These are phyloP conservation scores for Crucibulum laeve DNA, from an alignment of 768 basidiomycete genomes.

Conservation along the genomic window DNA sequence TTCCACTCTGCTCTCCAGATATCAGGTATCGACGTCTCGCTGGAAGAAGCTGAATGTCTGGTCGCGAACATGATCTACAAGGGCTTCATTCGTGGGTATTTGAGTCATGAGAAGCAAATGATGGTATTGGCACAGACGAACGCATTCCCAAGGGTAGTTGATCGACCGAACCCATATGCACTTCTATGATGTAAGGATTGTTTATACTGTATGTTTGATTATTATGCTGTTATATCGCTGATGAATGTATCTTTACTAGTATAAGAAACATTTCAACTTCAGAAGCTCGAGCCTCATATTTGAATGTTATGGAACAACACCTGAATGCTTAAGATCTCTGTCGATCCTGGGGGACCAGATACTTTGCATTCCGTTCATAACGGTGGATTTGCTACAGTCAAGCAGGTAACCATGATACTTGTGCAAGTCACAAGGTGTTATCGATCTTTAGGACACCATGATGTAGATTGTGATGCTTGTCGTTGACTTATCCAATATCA, in stretches of 20 bases:
- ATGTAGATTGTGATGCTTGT: no score
- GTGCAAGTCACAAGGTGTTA: no score
- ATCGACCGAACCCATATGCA: constrained; percentile 53
- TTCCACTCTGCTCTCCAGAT: constrained; percentile 75
- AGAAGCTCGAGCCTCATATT: no score
- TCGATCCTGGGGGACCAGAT: no score
- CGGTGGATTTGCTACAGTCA: no score
- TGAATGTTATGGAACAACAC: no score
- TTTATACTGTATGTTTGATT: neutral
- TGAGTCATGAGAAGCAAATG: constrained; percentile 93
- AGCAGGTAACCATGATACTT: no score
- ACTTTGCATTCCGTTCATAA: no score
- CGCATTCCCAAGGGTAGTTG: constrained; percentile 74
- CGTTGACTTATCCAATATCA: no score
- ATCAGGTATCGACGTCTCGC: constrained; percentile 63
- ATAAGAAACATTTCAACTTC: no score
- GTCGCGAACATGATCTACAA: constrained; percentile 95
- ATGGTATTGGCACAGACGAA: constrained; percentile 81
- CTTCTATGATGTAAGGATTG: constrained; percentile 21
- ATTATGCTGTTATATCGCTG: neutral
- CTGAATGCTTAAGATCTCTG: no score
- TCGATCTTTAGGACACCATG: no score
- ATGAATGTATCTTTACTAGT: neutral
- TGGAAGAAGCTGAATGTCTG: constrained; percentile 89
- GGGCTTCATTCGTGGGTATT: constrained; percentile 91